A percentile compares a stretch with the other conserved stretches of the same genome.
Evolutionary conservation across 2,329 filamentous ascomycete genomes (phyloP).

Genomic region (Aspergillus tanneri): DNA sequence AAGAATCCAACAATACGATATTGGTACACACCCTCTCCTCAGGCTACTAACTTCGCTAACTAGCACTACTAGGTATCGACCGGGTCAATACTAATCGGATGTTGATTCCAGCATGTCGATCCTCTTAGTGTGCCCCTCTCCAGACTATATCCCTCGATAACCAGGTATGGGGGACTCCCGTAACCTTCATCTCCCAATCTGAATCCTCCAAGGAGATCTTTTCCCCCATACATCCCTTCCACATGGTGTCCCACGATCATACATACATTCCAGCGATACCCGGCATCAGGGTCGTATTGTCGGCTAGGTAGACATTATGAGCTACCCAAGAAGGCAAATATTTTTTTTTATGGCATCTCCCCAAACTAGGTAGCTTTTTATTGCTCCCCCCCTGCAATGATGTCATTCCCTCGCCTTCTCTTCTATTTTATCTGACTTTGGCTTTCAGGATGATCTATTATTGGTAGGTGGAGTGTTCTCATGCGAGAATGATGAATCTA

Average conservation of each 20-base stretch:
- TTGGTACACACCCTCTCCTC: not conserved
- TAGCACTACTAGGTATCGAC: too few species aligned
- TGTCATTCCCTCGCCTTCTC: not conserved
- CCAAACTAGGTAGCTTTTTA: not conserved
- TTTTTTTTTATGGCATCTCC: not conserved
- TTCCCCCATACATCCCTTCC: constrained; percentile 13
- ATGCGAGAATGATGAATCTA: too few species aligned
- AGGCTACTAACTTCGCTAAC: too few species aligned
- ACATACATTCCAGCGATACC: constrained; percentile 17
- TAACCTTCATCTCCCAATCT: not conserved
- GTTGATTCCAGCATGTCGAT: constrained; percentile 15
- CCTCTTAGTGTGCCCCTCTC: constrained; percentile 3
- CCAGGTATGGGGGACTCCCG: not conserved
- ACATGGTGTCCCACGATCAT: constrained; percentile 21
- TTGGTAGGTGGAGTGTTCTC: too few species aligned
- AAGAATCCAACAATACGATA: not conserved
- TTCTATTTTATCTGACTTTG: not conserved
- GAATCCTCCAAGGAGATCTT: constrained; percentile 9
- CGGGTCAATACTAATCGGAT: too few species aligned
- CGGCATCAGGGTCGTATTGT: constrained; percentile 2
- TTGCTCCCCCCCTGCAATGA: not conserved
- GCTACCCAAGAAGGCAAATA: not conserved
- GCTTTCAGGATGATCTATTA: too few species aligned
- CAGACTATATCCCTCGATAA: not conserved
- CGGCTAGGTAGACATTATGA: not conserved